A percentile compares a stretch with the other conserved stretches of the same genome.
Evolutionary conservation across 345 rosid genomes (phyloP).

Genomic region (Hibiscus trionum): DNA sequence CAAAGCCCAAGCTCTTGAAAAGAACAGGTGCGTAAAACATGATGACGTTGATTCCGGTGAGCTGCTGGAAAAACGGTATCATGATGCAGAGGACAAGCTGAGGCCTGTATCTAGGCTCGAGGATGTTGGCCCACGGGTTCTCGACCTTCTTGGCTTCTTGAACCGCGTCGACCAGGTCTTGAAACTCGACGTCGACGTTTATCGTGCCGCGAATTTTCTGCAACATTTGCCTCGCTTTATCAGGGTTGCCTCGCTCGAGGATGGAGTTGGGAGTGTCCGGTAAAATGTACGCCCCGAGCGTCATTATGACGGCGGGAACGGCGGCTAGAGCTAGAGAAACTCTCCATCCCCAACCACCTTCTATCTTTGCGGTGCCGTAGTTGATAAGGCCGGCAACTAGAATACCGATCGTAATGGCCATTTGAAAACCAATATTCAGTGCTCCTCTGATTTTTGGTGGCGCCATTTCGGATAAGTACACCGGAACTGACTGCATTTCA

Average conservation of each 20-base stretch:
- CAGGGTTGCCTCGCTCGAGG: not conserved
- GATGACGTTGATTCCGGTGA: not conserved
- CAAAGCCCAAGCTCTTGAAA: slow-evolving; percentile 56
- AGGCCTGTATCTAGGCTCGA: not conserved
- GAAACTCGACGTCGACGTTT: not conserved
- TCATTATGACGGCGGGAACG: not conserved
- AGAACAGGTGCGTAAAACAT: slow-evolving; percentile 18
- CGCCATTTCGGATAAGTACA: slow-evolving; percentile 6
- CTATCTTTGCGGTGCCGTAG: not conserved
- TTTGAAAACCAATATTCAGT: slow-evolving; percentile 10
- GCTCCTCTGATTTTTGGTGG: not conserved
- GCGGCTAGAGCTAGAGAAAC: not conserved
- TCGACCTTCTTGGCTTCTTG: not conserved
- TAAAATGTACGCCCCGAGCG: not conserved
- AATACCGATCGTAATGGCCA: slow-evolving; percentile 7
- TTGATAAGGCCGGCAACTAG: slow-evolving; percentile 7
- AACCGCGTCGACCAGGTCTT: not conserved
- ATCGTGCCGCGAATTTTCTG: not conserved
- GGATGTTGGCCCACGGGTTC: not conserved
- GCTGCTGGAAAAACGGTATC: slow-evolving; percentile 13
- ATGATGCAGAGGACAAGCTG: not conserved
- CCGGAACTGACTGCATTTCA: not conserved
- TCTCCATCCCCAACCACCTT: slow-evolving; percentile 6
- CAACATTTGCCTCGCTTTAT: not conserved
- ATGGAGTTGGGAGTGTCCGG: slow-evolving; percentile 1